These are phyloP conservation scores for Rhododendron vialii DNA, from an alignment of 148 eudicot species.

Conservation along the genomic window DNA sequence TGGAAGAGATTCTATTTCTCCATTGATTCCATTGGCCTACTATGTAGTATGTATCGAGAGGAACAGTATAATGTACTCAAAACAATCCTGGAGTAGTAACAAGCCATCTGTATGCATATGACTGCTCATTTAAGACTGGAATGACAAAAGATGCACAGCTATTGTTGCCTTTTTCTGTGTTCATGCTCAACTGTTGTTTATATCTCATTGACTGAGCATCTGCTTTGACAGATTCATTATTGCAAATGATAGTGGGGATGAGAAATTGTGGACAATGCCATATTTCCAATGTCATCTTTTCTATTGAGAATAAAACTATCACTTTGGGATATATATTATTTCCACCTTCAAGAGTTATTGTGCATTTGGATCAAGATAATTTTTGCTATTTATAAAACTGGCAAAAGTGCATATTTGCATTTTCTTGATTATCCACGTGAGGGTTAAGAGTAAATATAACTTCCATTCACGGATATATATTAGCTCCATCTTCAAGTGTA, in stretches of 20 bases:
- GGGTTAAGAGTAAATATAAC: too few species aligned
- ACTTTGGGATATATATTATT: too few species aligned
- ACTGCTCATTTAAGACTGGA: background rate
- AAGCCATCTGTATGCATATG: background rate
- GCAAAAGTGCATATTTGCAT: background rate
- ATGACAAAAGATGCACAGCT: background rate
- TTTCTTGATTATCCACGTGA: background rate
- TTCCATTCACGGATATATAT: too few species aligned
- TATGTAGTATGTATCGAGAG: background rate
- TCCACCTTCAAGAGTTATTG: background rate
- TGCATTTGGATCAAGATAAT: background rate
- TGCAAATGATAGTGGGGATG: too few species aligned
- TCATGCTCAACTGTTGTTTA: background rate
- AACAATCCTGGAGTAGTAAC: background rate
- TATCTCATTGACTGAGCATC: background rate
- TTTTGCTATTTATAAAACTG: background rate
- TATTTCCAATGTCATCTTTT: too few species aligned
- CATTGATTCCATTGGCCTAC: background rate
- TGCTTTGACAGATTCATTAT: background rate
- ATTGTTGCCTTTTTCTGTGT: background rate
- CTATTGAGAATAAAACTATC: too few species aligned
- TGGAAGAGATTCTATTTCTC: background rate
- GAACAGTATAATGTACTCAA: background rate
- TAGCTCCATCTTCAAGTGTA: background rate
- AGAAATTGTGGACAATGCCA: too few species aligned